Evolutionary conservation across 441 rosid species (phyloP), one percentile per base, ranked within the genome.

Genomic region (Mallotus japonicus): DNA sequence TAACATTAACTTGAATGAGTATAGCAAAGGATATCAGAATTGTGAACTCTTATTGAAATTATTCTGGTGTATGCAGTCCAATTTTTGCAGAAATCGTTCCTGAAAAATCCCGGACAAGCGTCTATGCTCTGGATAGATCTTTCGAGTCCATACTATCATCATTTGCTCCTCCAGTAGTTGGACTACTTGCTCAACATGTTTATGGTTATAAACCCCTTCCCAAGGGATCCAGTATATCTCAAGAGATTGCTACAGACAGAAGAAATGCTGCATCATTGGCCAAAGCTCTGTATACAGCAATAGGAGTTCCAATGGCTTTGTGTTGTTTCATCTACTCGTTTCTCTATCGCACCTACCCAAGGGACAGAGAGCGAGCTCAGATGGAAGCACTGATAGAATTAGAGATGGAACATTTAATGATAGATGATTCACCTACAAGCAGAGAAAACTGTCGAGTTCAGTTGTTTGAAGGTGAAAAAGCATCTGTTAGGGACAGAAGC

Each of bases 51-150:
- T 65, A 24, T 19, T n/a, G 34, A 42, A 24, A 20, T 42, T 46
- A 44, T 69, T 20, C 63, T 76, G 77, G 76, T 44, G 69, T 28
- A 62, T 69, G 75, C 76, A 86, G 86, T 77, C 84, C 89, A 40
- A 84, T 84, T 42, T 84, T 84, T 65, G 87, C 85, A 65, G 87
- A 86, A 74, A 82, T 86, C 69, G 89, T 86, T 9, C 83, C 85
- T 8, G 82, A 79, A 65, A 86, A 63, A 63, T 86, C 87, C 7
- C 78, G 86, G 62, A 86, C 87, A 50, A 86, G 82, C 24, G 80
- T 86, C n/a, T 84, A 80, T 50, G 86, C 89, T 0, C 65, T 84
- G 83, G 89, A 82, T 24, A 22, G 79, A 51, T 80, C 86, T 5
- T 82, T 86, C 13, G 85, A 84, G 79, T 74, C 86, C 53, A 49